Base-by-base conservation (phyloP, 208 protist species). In the Trypanosoma cruzi region DNA sequence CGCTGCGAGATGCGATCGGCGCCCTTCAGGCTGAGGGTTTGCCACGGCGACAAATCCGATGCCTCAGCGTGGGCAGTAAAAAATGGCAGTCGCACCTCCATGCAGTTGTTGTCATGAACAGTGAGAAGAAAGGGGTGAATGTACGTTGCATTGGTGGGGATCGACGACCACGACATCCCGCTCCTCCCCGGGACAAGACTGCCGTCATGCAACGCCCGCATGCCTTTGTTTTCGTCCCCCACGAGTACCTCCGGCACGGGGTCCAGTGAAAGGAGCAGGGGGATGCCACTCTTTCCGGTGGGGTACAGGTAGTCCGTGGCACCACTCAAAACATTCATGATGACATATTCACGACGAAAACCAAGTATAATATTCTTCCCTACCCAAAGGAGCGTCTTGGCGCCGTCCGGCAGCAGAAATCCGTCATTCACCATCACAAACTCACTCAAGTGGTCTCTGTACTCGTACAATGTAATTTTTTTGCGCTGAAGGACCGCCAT, bases 31-130 rank as follows among this genome's bases (percentile, higher is more conserved):
- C 36, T 57, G 32, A 80, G 63, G 22, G 32, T 68, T 37, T 73
- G 68, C 26, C 69, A 75, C 13, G 74, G 68, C 31, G 81, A 22
- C 6, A 58, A 58, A 34, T 60, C 32, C n/a, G 32, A 4, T 14
- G 26, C 16, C 31, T 67, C 22, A 32, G 55, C 66, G 56, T 77
- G 55, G 4, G 75, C 81, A 20, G 71, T 81, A 40, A 89, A 68
- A 26, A 90, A 75, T 1, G 88, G 88, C 37, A 94, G 46, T 14
- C 77, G 77, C 53, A 94, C 76, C 79, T 93, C 80, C 63, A 90
- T 57, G 48, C 66, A 59, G 56, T 46, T 65, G 52, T 13, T 49
- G 48, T 53, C 32, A 63, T 87, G 84, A 22, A 72, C 48, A 0
- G 88, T 80, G 13, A 93, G 22, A 4, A 89, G 60, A 58, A 79